Evolutionary conservation across 2,329 filamentous ascomycete species (phyloP), one percentile per base, ranked within the genome.

Genomic region (Phaeosphaeriaceae sp.): DNA sequence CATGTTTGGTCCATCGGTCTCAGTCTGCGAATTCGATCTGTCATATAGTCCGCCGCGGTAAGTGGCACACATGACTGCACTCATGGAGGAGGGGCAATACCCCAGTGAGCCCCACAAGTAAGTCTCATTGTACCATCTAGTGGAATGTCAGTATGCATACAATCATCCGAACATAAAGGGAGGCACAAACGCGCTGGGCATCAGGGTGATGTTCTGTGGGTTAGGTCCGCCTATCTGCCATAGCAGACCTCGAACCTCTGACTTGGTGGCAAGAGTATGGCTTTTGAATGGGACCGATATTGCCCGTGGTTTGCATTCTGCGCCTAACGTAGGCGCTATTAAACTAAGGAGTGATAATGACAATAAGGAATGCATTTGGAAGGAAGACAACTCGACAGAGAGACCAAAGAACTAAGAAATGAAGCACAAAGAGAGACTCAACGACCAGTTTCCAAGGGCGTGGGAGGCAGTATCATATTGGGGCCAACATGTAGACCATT

Each of bases 41-140:
- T 58, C 56, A 21, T 58, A 58, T 7, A 50, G n/a, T 40, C 56
- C 56, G 21, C 56, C 56, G 8, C 56, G 44, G 24, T 54, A 58
- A 15, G 47, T 50, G 7, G 52, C 44, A 23, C 56, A 58, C 24
- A 22, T n/a, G 6, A 23, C 21, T 40, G 26, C 32, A 49, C 24
- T 40, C 28, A 40, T 52, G 15, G 22, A 15, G 22, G 26, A 13
- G 7, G 22, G 44, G 43, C 44, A 55, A 3, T 42, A 42, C 15
- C 46, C 23, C 28, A 17, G 9, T 13, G 32, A 22, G 6, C 43
- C 52, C 52, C 52, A 55, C 11, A 55, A n/a, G n/a, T 55, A 55
- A 11, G 52, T 55, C 13, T 55, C 52, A 42, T 49, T 49, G 32
- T 46, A 46, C 40, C 40, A 53, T n/a, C 51, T 53, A 21, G 22